Evolutionary conservation across 257 asterid genomes (phyloP).

Genomic region (Petrea volubilis): DNA sequence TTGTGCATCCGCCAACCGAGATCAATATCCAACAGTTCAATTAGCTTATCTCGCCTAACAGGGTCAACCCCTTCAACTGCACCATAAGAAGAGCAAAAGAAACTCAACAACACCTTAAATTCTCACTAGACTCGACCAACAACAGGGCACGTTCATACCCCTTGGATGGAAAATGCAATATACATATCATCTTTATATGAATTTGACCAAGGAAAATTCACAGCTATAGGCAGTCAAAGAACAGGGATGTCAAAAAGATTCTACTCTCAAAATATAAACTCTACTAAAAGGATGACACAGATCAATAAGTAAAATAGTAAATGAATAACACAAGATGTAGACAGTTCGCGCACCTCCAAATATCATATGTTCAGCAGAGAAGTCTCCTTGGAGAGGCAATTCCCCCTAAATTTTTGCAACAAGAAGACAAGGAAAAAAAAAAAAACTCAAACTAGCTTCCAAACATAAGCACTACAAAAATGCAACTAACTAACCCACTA

Average conservation of each 20-base stretch:
- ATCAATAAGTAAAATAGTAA: neutral
- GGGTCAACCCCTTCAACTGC: conserved; percentile 98
- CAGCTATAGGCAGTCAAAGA: neutral
- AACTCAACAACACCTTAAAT: neutral
- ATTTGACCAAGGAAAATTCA: neutral
- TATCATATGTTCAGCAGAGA: conserved; percentile 98
- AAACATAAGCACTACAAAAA: neutral
- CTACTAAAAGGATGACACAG: conserved; percentile 11
- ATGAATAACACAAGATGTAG: conserved; percentile 3
- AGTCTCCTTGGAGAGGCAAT: conserved; percentile 97
- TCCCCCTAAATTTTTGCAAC: conserved; percentile 67
- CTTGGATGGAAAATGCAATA: neutral
- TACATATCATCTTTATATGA: neutral
- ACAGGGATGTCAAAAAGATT: neutral
- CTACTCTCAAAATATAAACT: neutral
- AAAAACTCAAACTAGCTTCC: conserved; percentile 10
- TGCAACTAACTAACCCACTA: neutral
- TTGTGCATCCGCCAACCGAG: conserved; percentile 97
- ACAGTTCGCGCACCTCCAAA: conserved; percentile 70
- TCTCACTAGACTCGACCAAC: conserved; percentile 11
- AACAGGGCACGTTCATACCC: conserved; percentile 11
- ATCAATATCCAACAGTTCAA: conserved; percentile 84
- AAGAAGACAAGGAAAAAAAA: neutral
- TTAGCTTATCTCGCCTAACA: conserved; percentile 76
- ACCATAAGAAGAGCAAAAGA: conserved; percentile 23